A percentile compares a stretch with the other conserved stretches of the same genome.
These are phyloP conservation scores for Colletotrichum paranaense DNA, from an alignment of 2,329 filamentous ascomycete genomes.

Conservation along the genomic window DNA sequence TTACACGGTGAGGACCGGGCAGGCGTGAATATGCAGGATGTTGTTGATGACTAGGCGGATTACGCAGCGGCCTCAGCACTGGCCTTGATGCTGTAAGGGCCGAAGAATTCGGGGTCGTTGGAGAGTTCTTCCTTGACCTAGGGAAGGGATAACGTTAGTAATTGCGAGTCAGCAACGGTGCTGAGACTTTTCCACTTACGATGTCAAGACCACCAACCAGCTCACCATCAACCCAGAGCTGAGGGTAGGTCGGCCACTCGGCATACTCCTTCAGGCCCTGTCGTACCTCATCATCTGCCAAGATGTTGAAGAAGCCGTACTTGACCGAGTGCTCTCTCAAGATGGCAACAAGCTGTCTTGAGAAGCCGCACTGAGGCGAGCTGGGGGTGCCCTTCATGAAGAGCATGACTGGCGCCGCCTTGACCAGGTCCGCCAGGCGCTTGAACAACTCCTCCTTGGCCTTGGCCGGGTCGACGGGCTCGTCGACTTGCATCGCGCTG, in stretches of 20 bases:
- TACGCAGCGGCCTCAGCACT: constrained; percentile 51
- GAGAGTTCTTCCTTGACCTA: constrained; percentile 95
- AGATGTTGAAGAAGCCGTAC: constrained; percentile 99
- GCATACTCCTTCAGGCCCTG: constrained; percentile 97
- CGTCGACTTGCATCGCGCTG: constrained; percentile 34
- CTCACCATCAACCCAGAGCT: constrained; percentile 92
- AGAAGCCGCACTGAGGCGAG: constrained; percentile 91
- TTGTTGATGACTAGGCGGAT: not conserved
- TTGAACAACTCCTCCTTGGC: constrained; percentile 87
- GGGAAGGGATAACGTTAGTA: constrained; percentile 9
- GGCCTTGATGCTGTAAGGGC: constrained; percentile 72
- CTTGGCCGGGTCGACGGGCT: constrained; percentile 56
- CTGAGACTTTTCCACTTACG: constrained; percentile 66
- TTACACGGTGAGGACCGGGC: not conserved
- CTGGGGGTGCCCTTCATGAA: constrained; percentile 98
- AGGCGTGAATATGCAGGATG: not conserved
- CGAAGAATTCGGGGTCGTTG: constrained; percentile 85
- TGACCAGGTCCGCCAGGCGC: constrained; percentile 85
- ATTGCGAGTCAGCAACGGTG: not conserved
- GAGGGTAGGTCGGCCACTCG: constrained; percentile 99
- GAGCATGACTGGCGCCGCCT: constrained; percentile 96
- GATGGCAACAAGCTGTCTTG: constrained; percentile 86
- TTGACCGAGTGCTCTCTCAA: constrained; percentile 91
- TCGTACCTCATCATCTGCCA: constrained; percentile 96
- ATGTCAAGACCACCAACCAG: constrained; percentile 95